Percentiles rank a stretch among this genome's conserved stretches.
phyloP scores from a whole-genome alignment of 2,329 filamentous ascomycete genomes.

The Paecilomyces niveus region DNA sequence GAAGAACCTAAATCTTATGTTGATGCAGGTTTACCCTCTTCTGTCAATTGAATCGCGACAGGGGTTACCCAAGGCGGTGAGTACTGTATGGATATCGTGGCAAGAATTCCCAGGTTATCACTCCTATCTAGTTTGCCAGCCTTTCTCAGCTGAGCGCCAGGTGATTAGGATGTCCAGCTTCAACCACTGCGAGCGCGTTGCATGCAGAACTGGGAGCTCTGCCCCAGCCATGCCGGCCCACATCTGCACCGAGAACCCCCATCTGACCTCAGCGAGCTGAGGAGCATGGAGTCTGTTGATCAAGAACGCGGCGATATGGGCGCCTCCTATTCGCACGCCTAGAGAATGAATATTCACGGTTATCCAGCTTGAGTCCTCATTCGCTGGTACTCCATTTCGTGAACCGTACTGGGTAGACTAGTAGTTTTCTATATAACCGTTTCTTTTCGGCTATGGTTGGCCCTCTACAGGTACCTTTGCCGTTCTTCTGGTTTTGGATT shows the following conservation, averaged over 20 bases:
- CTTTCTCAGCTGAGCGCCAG: neutral
- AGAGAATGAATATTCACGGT: neutral
- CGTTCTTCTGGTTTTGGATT: neutral
- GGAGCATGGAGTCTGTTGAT: neutral
- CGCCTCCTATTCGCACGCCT: neutral
- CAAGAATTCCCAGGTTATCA: neutral
- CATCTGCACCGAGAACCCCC: neutral
- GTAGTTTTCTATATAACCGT: neutral
- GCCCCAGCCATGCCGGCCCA: neutral
- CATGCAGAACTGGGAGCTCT: neutral
- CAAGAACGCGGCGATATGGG: neutral
- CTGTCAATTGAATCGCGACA: neutral
- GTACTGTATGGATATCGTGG: neutral
- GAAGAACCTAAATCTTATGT: neutral
- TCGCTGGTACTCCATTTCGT: neutral
- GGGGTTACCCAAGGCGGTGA: neutral
- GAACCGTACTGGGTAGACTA: neutral
- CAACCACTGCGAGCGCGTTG: neutral
- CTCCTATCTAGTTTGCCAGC: neutral
- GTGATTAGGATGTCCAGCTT: neutral
- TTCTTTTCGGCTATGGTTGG: neutral
- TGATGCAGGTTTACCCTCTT: neutral
- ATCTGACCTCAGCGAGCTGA: neutral
- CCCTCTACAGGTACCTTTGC: neutral
- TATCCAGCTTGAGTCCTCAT: neutral